Base-by-base conservation (phyloP, 345 rosid species). In the Zanthoxylum bungeanum region DNA sequence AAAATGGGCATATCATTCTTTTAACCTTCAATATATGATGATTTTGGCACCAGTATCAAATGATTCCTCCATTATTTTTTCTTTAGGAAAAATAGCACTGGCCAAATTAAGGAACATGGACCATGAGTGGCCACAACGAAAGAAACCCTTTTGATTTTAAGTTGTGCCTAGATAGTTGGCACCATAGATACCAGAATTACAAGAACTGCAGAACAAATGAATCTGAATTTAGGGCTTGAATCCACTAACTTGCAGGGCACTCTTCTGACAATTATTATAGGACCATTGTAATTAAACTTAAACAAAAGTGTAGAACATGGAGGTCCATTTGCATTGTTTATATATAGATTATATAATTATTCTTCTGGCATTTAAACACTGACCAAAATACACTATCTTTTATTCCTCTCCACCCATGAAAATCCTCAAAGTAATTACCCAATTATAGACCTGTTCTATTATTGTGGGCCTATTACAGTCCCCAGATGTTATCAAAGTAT, bases 311-410 rank as follows among this genome's bases (percentile, higher is more conserved):
- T 25, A 4, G 22, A 36, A 36, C 50, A 68, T 34, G 72, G 50
- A 56, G 73, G 65, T 60, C 71, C 66, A 50, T 60, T 19, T 3
- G 22, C 44, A 10, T 33, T 31, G 17, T 30, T 49, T 2, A 10
- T n/a, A n/a, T n/a, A n/a, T n/a, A n/a, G n/a, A n/a, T n/a, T n/a
- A n/a, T n/a, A n/a, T n/a, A n/a, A n/a, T n/a, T n/a, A n/a, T 77
- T 63, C 78, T 42, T 75, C 33, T 25, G 65, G 11, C 30, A n/a
- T n/a, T 24, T 31, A 39, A 36, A 21, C 72, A 52, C 44, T 28
- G 9, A 64, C 30, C 34, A 51, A 27, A 71, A 47, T 39, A 14
- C 52, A 9, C n/a, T 25, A n/a, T 49, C n/a, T 47, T 56, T 28
- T 12, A 27, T 56, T 28, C 17, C 27, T 53, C 59, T 25, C 9